Evolutionary conservation across 192 early-diverging fungal genomes (phyloP).

Genomic region (Podochytrium sp.): DNA sequence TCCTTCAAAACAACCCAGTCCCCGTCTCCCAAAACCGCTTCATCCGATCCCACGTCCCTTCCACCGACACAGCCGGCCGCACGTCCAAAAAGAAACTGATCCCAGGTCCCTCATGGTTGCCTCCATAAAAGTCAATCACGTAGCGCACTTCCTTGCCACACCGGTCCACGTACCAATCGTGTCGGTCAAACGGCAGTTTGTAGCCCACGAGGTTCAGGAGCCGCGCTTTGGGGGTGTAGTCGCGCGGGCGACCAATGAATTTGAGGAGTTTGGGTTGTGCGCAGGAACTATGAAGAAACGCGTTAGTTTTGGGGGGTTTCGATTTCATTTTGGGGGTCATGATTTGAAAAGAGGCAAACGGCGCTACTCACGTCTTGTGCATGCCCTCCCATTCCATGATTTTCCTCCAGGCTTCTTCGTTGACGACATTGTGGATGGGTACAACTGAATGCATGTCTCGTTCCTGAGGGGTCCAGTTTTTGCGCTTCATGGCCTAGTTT

Average conservation of each 20-base stretch:
- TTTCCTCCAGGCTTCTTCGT: slow-evolving; percentile 94
- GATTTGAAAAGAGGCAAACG: neutral
- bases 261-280: slow-evolving; percentile 69
- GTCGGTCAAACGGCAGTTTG: slow-evolving; percentile 92
- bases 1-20: neutral
- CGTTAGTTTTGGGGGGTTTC: too few species aligned
- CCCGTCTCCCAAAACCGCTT: neutral
- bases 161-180: slow-evolving; percentile 94
- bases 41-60: slow-evolving; percentile 59
- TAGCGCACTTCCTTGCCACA: slow-evolving; percentile 92
- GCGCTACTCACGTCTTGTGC: slow-evolving; percentile 58
- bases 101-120: slow-evolving; percentile 25
- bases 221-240: slow-evolving; percentile 33
- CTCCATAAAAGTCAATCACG: slow-evolving; percentile 96
- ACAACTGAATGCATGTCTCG: slow-evolving; percentile 74
- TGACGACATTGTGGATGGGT: slow-evolving; percentile 97
- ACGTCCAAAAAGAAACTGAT: slow-evolving; percentile 87
- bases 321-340: slow-evolving; percentile 32
- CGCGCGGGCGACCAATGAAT: slow-evolving; percentile 85
- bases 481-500: slow-evolving; percentile 30
- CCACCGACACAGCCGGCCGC: slow-evolving; percentile 72
- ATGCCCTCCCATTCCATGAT: slow-evolving; percentile 89
- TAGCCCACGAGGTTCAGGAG: slow-evolving; percentile 49
- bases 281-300: slow-evolving; percentile 37
- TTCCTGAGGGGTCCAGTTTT: slow-evolving; percentile 34